Evolutionary conservation across 2,329 filamentous ascomycete species (phyloP).

Genomic region (Colletotrichum tamarilloi): DNA sequence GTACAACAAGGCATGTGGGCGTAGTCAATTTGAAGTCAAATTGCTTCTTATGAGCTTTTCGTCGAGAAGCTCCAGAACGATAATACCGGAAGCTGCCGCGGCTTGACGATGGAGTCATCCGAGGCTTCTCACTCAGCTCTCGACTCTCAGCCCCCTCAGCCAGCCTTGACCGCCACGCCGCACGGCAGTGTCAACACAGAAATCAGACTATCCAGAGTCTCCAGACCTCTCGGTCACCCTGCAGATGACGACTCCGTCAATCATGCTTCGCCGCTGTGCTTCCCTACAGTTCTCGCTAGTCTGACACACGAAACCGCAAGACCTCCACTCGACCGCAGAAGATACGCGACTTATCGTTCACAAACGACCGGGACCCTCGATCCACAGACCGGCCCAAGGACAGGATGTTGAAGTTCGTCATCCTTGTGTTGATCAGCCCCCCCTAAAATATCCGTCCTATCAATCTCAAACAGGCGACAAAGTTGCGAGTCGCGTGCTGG

Average conservation of each 20-base stretch:
- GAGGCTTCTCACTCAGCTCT: slow-evolving; percentile 55
- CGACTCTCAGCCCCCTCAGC: slow-evolving; percentile 28
- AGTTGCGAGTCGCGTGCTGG: slow-evolving; percentile 37
- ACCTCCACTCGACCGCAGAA: slow-evolving; percentile 34
- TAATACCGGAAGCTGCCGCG: not conserved
- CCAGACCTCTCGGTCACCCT: slow-evolving; percentile 18
- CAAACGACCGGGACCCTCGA: slow-evolving; percentile 38
- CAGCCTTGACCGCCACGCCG: slow-evolving; percentile 37
- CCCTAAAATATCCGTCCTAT: slow-evolving; percentile 58
- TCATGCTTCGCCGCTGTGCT: slow-evolving; percentile 34
- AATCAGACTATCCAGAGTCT: slow-evolving; percentile 22
- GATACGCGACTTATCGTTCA: slow-evolving; percentile 32
- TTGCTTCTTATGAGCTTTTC: slow-evolving; percentile 25
- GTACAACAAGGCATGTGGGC: slow-evolving; percentile 8
- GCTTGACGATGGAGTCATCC: slow-evolving; percentile 53
- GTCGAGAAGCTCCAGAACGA: slow-evolving; percentile 14
- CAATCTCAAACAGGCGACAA: slow-evolving; percentile 61
- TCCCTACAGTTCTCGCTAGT: slow-evolving; percentile 37
- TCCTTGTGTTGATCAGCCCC: slow-evolving; percentile 57
- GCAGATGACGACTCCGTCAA: slow-evolving; percentile 36
- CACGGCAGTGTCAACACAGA: slow-evolving; percentile 30
- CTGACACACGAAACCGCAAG: slow-evolving; percentile 37
- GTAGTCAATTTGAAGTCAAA: slow-evolving; percentile 31
- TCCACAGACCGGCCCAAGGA: slow-evolving; percentile 35
- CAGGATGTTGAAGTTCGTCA: slow-evolving; percentile 29